phyloP scores from a whole-genome alignment of 2,329 filamentous ascomycete genomes.

The Magnaporthiopsis incrustans region DNA sequence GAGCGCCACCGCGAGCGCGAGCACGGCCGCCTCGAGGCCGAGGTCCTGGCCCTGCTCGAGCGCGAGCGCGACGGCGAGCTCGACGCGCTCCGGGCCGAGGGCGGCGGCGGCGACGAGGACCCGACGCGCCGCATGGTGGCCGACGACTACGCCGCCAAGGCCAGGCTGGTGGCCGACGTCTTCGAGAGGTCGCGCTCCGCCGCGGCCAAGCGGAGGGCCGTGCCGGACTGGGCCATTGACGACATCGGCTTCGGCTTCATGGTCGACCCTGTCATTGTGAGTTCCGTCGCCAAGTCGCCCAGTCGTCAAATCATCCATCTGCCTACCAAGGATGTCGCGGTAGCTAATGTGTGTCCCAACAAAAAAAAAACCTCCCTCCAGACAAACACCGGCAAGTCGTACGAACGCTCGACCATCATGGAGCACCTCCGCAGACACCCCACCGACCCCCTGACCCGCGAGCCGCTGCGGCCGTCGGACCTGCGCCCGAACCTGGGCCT shows the following conservation, averaged over 20 bases:
- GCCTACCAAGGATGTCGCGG: too few species aligned
- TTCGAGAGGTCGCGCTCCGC: conserved; percentile 44
- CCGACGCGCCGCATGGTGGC: conserved; percentile 39
- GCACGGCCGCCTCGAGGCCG: conserved; percentile 48
- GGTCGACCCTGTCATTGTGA: conserved; percentile 58
- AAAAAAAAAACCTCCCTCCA: conserved; percentile 11
- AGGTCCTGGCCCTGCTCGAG: conserved; percentile 47
- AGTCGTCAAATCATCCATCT: conserved; percentile 4
- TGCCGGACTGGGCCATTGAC: conserved; percentile 71
- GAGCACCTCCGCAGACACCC: conserved; percentile 72
- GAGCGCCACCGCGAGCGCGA: conserved; percentile 55
- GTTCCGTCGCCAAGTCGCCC: conserved; percentile 11
- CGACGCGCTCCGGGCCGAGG: conserved; percentile 21
- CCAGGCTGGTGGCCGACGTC: conserved; percentile 31
- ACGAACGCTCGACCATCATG: conserved; percentile 77
- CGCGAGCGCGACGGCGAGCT: conserved; percentile 36
- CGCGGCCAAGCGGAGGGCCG: conserved; percentile 42
- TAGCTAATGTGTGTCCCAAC: not conserved
- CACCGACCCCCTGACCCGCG: conserved; percentile 77
- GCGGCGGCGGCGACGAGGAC: conserved; percentile 29
- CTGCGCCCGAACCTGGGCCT: conserved; percentile 75
- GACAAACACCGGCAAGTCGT: conserved; percentile 84
- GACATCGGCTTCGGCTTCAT: conserved; percentile 69
- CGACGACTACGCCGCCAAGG: conserved; percentile 40
- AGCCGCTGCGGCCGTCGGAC: conserved; percentile 60